Conservation (phyloP, 1,139 yeast genomes). For the Blastobotrys illinoisensis region DNA sequence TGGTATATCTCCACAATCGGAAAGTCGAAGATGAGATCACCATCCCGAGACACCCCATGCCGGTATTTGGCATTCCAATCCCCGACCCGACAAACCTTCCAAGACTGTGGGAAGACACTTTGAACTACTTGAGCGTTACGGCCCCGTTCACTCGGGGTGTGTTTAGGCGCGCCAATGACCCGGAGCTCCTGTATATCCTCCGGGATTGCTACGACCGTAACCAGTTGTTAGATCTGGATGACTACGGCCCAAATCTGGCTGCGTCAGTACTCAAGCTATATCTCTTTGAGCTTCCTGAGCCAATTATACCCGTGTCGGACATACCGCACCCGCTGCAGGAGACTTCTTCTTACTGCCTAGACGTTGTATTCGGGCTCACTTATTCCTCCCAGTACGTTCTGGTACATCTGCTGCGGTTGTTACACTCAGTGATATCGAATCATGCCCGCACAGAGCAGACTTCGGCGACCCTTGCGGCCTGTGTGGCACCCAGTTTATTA, state of each 20-base stretch:
- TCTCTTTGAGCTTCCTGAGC: constrained; percentile 33
- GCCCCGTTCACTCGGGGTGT: constrained; percentile 26
- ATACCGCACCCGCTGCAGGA: constrained; percentile 30
- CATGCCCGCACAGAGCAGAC: constrained; percentile 19
- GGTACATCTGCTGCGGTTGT: constrained; percentile 20
- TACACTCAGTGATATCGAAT: constrained; percentile 17
- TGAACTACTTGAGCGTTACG: constrained; percentile 21
- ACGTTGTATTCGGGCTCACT: constrained; percentile 19
- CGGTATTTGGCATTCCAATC: constrained; percentile 32
- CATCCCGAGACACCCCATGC: constrained; percentile 33
- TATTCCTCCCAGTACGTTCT: constrained; percentile 20
- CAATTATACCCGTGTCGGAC: constrained; percentile 28
- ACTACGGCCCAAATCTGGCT: constrained; percentile 35
- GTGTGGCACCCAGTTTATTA: constrained; percentile 32
- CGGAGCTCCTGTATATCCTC: constrained; percentile 27
- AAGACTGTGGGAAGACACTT: constrained; percentile 28
- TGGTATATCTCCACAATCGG: constrained; percentile 57
- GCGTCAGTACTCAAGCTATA: constrained; percentile 35
- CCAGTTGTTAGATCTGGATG: constrained; percentile 34
- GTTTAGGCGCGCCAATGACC: constrained; percentile 24
- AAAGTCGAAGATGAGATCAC: constrained; percentile 29
- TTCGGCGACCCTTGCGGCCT: constrained; percentile 24
- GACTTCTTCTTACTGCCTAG: constrained; percentile 21
- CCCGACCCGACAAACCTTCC: constrained; percentile 21
- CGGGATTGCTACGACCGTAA: constrained; percentile 36